These are phyloP conservation scores for Saccharomyces hybrid DNA, from an alignment of 1,139 yeast species.

Conservation along the genomic window DNA sequence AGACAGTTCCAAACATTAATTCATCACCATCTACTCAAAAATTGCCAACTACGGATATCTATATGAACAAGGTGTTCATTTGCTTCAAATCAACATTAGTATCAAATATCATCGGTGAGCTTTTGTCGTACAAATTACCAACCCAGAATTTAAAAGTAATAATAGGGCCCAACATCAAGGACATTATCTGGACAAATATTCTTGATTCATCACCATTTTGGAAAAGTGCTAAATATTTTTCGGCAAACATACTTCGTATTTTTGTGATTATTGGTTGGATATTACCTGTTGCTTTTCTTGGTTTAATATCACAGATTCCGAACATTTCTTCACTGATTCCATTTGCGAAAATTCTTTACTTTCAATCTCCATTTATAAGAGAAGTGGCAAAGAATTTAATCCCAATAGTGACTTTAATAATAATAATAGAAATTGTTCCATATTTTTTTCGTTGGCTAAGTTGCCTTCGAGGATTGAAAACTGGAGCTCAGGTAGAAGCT, in stretches of 20 bases:
- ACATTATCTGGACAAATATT: constrained; percentile 53
- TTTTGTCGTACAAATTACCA: constrained; percentile 39
- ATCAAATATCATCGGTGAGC: constrained; percentile 49
- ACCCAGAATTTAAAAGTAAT: constrained; percentile 38
- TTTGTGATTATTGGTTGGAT: constrained; percentile 52
- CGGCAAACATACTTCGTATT: constrained; percentile 40
- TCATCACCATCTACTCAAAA: constrained; percentile 7
- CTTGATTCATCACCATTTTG: constrained; percentile 33
- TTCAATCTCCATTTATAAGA: constrained; percentile 44
- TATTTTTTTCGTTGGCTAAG: constrained; percentile 43
- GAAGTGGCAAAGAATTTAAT: constrained; percentile 49
- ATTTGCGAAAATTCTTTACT: constrained; percentile 43
- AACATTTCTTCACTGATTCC: constrained; percentile 49
- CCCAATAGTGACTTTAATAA: constrained; percentile 53
- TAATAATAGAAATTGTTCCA: constrained; percentile 50
- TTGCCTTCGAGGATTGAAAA: constrained; percentile 42
- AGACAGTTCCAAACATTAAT: not conserved
- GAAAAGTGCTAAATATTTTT: constrained; percentile 34
- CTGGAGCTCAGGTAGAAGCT: constrained; percentile 49
- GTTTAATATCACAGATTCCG: constrained; percentile 58
- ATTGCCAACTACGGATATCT: constrained; percentile 1
- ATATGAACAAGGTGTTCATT: constrained; percentile 40
- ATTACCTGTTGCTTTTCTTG: constrained; percentile 64
- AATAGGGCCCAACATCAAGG: constrained; percentile 49
- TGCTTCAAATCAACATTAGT: constrained; percentile 42